Evolutionary conservation across 345 rosid species (phyloP).

Genomic region (Arabis alpina): DNA sequence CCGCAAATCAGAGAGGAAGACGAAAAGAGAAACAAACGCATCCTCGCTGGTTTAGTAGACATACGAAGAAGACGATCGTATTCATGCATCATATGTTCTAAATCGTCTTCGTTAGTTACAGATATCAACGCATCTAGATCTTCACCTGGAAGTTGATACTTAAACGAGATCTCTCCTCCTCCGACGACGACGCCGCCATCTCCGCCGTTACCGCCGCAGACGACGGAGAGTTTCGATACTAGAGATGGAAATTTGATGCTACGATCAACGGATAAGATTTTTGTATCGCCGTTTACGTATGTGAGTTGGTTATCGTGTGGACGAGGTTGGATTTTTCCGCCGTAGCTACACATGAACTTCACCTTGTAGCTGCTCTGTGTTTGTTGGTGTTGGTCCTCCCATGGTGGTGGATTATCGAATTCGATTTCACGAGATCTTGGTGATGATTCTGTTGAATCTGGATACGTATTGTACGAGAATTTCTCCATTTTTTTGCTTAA

Average conservation of each 20-base stretch:
- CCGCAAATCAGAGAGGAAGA: slow-evolving; percentile 31
- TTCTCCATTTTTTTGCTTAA: slow-evolving; percentile 57
- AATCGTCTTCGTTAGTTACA: slow-evolving; percentile 89
- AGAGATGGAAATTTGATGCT: slow-evolving; percentile 56
- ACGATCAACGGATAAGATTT: slow-evolving; percentile 85
- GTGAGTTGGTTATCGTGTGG: slow-evolving; percentile 93
- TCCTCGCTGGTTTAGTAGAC: slow-evolving; percentile 74
- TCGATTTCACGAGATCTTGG: slow-evolving; percentile 92
- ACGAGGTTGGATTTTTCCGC: slow-evolving; percentile 97
- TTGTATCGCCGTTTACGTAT: slow-evolving; percentile 87
- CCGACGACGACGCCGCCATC: not conserved
- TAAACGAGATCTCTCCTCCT: slow-evolving; percentile 62
- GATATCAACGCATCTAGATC: slow-evolving; percentile 95
- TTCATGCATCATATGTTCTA: slow-evolving; percentile 93
- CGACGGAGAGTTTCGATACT: slow-evolving; percentile 60
- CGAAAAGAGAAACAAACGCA: slow-evolving; percentile 85
- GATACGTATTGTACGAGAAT: slow-evolving; percentile 64
- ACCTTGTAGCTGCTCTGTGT: slow-evolving; percentile 54
- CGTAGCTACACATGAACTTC: slow-evolving; percentile 92
- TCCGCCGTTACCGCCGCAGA: slow-evolving; percentile 49
- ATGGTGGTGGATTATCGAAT: slow-evolving; percentile 73
- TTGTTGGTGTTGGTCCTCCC: slow-evolving; percentile 65
- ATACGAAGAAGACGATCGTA: slow-evolving; percentile 77
- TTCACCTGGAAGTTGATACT: slow-evolving; percentile 96
- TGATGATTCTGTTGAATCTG: slow-evolving; percentile 86